phyloP scores from a whole-genome alignment of 805 yeast genomes.

The Saccharomycopsis sp. region DNA sequence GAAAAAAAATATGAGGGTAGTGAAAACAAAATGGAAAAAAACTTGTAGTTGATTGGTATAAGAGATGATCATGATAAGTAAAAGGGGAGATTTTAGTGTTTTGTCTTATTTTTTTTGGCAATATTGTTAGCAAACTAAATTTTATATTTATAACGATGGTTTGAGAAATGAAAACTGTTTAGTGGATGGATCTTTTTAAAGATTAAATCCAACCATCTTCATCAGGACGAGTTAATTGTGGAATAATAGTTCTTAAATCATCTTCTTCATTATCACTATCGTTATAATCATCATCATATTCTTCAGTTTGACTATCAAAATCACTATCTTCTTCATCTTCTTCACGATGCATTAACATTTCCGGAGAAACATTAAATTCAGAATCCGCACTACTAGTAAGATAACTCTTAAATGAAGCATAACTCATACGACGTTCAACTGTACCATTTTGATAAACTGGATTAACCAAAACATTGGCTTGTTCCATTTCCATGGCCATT shows the following conservation, averaged over 20 bases:
- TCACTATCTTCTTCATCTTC: constrained; percentile 6
- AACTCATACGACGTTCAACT: constrained; percentile 16
- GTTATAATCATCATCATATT: constrained; percentile 5
- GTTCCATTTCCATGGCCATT: constrained; percentile 4
- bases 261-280: constrained; percentile 3
- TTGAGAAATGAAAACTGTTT: too few relatives aligned
- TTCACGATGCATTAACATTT: background rate
- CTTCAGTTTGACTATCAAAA: constrained; percentile 5
- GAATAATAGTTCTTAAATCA: constrained; percentile 4
- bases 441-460: constrained; percentile 9
- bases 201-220: constrained; percentile 6
- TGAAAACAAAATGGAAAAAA: too few relatives aligned
- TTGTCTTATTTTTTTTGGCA: too few relatives aligned
- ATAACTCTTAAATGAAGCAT: constrained; percentile 15
- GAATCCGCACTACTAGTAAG: constrained; percentile 5
- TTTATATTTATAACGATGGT: too few relatives aligned
- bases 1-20: too few relatives aligned
- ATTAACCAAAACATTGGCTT: constrained; percentile 12
- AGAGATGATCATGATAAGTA: too few relatives aligned
- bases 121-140: too few relatives aligned
- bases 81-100: too few relatives aligned
- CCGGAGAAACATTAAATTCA: constrained; percentile 2
- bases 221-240: constrained; percentile 6
- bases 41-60: too few relatives aligned
- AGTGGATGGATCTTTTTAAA: background rate